Base-by-base conservation (phyloP, 202 grass and related monocot species). In the Schoenoplectus tabernaemontani region DNA sequence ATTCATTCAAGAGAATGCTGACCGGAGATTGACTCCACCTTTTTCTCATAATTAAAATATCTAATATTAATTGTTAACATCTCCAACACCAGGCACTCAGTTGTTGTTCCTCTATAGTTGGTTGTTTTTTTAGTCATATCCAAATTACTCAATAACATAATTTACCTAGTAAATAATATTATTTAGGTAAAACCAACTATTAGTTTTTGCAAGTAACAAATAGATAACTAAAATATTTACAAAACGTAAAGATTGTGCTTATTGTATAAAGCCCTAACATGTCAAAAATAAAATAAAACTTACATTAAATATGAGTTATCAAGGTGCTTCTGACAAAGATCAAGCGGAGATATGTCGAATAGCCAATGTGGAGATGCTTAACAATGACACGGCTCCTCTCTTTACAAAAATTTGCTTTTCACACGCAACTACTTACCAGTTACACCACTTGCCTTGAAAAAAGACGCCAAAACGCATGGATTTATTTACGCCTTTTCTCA, bases 361-460 rank as follows among this genome's bases (percentile, higher is more conserved):
- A 17, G 0, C 26, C 22, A 59, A 7, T 59, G 22, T 6, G 57
- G 57, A 26, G 20, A 19, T 7, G 6, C 8, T 59, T 59, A 59
- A 26, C 57, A 59, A 59, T 26, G 57, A 59, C 22, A 28, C 57
- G 13, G 33, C 22, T 57, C 10, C 17, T 60, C 57, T 63, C 54
- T 80, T 30, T 60, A 30, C 78, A 80, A 80, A 80, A 16, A 80
- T 80, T 17, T 66, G 19, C 60, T 81, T 81, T 81, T 81, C 59
- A 66, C 44, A 81, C 79, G 63, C 39, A 81, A 81, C 33, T 68
- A 60, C 22, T n/a, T n/a, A n/a, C n/a, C n/a, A n/a, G n/a, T n/a
- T n/a, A n/a, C n/a, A n/a, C n/a, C n/a, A n/a, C n/a, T n/a, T 16
- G 38, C 39, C 38, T 34, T 6, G 39, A 15, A 74, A 63, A 82